These are phyloP conservation scores for Cystobasidium tubakii DNA, from an alignment of 768 basidiomycete genomes.

Conservation along the genomic window DNA sequence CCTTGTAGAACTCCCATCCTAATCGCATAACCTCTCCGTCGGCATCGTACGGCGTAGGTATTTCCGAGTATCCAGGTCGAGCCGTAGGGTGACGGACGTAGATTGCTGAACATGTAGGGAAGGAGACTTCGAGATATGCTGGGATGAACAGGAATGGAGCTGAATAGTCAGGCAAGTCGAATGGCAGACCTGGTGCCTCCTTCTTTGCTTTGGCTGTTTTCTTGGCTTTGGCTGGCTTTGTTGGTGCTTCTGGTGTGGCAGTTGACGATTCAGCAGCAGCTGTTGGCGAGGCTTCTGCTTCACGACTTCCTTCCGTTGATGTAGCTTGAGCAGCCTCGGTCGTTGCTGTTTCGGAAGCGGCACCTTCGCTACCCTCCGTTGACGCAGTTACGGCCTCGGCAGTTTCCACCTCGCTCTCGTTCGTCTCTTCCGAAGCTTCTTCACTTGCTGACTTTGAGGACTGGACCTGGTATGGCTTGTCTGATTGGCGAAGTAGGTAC, in stretches of 20 bases:
- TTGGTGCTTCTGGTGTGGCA: conserved; percentile 33
- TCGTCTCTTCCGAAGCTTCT: conserved; percentile 24
- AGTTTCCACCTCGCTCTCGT: conserved; percentile 40
- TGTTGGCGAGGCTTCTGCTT: conserved; percentile 1
- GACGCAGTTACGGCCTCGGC: conserved; percentile 44
- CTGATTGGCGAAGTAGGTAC: conserved; percentile 39
- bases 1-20: conserved; percentile 61
- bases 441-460: conserved; percentile 39
- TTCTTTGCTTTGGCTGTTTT: neutral
- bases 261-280: neutral
- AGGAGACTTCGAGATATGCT: conserved; percentile 78
- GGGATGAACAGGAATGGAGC: conserved; percentile 91
- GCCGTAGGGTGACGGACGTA: conserved; percentile 96
- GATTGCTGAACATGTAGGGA: conserved; percentile 78
- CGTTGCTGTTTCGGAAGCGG: conserved; percentile 5
- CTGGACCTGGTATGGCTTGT: conserved; percentile 42
- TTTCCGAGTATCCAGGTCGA: conserved; percentile 88
- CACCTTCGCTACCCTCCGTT: conserved; percentile 30
- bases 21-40: conserved; percentile 86
- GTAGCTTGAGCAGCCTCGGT: conserved; percentile 25
- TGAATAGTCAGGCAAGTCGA: conserved; percentile 78
- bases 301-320: conserved; percentile 40
- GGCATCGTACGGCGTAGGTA: conserved; percentile 91
- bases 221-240: conserved; percentile 45
- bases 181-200: conserved; percentile 52